Conservation (phyloP, 371 early-diverging fungal species). For the Cokeromyces recurvatus region DNA sequence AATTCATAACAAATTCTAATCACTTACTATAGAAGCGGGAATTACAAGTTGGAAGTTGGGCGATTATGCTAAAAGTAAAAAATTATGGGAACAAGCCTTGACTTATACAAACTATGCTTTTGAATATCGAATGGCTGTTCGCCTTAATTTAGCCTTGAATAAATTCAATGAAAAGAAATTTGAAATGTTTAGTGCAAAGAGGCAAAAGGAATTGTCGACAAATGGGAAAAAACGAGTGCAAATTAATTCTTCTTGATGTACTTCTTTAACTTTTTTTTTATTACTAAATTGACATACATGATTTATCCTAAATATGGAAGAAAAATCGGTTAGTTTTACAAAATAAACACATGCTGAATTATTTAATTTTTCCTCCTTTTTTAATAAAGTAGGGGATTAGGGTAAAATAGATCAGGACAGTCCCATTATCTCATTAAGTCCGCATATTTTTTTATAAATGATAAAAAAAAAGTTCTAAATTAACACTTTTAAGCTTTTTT, state of each 20-base stretch:
- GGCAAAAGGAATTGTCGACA: constrained; percentile 9
- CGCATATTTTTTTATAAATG: too few relatives aligned
- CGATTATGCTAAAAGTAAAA: constrained; percentile 26
- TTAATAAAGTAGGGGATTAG: too few relatives aligned
- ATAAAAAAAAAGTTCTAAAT: neutral
- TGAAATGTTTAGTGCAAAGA: constrained; percentile 10
- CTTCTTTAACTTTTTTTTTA: too few relatives aligned
- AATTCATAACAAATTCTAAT: neutral
- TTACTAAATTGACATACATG: too few relatives aligned
- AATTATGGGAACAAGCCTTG: constrained; percentile 23
- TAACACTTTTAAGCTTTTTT: too few relatives aligned
- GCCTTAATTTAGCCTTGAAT: constrained; percentile 19
- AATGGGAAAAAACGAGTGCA: constrained; percentile 19
- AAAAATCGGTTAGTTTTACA: too few relatives aligned
- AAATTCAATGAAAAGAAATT: constrained; percentile 27
- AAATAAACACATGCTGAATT: too few relatives aligned
- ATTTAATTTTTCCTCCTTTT: too few relatives aligned
- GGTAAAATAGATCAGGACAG: too few relatives aligned
- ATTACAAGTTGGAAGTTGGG: constrained; percentile 43
- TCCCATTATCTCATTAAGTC: too few relatives aligned
- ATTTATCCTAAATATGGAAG: too few relatives aligned
- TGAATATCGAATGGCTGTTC: constrained; percentile 22
- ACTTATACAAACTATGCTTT: constrained; percentile 23
- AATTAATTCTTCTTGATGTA: too few relatives aligned
- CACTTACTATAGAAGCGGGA: constrained; percentile 36